Base-by-base conservation (phyloP, 257 asterid genomes). In the Pogostemon cablin region DNA sequence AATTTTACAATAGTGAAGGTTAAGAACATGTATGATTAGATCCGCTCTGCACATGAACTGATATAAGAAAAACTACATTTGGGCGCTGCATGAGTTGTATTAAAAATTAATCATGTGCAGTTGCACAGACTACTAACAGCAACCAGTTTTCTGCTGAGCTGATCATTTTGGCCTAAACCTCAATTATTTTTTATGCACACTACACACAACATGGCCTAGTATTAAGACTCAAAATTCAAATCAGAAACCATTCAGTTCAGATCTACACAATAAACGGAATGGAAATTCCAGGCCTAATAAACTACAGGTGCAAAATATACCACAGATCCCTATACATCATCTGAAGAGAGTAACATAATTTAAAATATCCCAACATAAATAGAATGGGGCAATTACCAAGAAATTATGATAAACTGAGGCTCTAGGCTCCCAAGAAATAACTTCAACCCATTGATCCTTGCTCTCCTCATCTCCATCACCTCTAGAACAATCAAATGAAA, bases 401-500 rank as follows among this genome's bases (percentile, higher is more conserved):
- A 95, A 95, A 67, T 89, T 85, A 56, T 91, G 99, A 80, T 77
- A 91, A 73, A 95, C 34, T 65, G 71, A 79, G 75, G 99, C 99
- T 78, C 99, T 88, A 3, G 99, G 99, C 83, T 91, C 99, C 98
- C 92, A 86, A 39, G 98, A 91, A 68, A 95, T 78, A 68, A 91
- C 76, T 83, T 95, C 99, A 69, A 82, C 95, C 99, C 99, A 95
- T 74, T 86, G 95, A 84, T 89, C 98, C 77, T 69, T 76, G 67
- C 71, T 84, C 32, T 62, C 90, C 44, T 80, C 90, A 32, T 83
- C 90, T 20, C 72, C 98, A 61, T 70, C 84, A 67, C 54, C 84
- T 65, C 98, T 91, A 73, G 60, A 50, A 72, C 61, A 66, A 69
- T 10, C 79, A 72, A 56, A 54, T 49, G 55, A 60, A 12, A 73